A percentile compares a stretch with the other conserved stretches of the same genome.
phyloP scores from a whole-genome alignment of 345 rosid genomes.

The Passiflora organensis region DNA sequence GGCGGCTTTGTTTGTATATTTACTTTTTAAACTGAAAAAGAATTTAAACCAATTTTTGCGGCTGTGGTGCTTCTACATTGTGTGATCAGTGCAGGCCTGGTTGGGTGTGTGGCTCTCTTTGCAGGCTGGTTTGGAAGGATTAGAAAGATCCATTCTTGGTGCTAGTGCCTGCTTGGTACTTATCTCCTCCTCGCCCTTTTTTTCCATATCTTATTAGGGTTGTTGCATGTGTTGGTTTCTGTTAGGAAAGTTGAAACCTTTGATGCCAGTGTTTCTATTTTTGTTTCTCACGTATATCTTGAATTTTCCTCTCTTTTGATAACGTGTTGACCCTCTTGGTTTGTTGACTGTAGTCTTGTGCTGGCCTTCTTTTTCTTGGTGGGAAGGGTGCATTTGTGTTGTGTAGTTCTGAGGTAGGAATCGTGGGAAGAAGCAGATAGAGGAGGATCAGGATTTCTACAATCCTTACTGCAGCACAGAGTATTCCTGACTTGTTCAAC shows the following conservation, averaged over 20 bases:
- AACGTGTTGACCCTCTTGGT: not conserved
- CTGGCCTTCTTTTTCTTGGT: slow-evolving; percentile 4
- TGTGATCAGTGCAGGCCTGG: slow-evolving; percentile 15
- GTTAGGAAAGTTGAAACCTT: slow-evolving; percentile 18
- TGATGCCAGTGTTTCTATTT: slow-evolving; percentile 6
- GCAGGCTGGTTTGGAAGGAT: slow-evolving; percentile 42
- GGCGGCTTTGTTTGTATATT: slow-evolving; percentile 20
- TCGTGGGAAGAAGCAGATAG: too few relatives aligned
- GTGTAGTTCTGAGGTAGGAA: too few relatives aligned
- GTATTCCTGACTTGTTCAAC: too few relatives aligned
- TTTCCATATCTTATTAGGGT: slow-evolving; percentile 1
- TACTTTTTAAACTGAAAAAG: not conserved
- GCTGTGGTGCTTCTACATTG: slow-evolving; percentile 32
- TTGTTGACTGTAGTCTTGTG: slow-evolving; percentile 8
- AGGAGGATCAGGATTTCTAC: too few relatives aligned
- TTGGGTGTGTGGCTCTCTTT: slow-evolving; percentile 62
- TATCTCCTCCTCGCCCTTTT: slow-evolving; percentile 5
- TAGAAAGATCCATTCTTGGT: slow-evolving; percentile 42
- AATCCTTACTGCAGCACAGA: too few relatives aligned
- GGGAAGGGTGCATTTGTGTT: not conserved
- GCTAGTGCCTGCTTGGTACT: slow-evolving; percentile 32
- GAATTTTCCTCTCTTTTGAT: slow-evolving; percentile 8
- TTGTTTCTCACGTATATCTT: slow-evolving; percentile 12
- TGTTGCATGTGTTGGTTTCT: slow-evolving; percentile 15
- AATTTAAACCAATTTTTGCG: slow-evolving; percentile 40